Evolutionary conservation across 2,329 filamentous ascomycete genomes (phyloP), one percentile per base, ranked within the genome.

Genomic region (Hypoxylon sp.): DNA sequence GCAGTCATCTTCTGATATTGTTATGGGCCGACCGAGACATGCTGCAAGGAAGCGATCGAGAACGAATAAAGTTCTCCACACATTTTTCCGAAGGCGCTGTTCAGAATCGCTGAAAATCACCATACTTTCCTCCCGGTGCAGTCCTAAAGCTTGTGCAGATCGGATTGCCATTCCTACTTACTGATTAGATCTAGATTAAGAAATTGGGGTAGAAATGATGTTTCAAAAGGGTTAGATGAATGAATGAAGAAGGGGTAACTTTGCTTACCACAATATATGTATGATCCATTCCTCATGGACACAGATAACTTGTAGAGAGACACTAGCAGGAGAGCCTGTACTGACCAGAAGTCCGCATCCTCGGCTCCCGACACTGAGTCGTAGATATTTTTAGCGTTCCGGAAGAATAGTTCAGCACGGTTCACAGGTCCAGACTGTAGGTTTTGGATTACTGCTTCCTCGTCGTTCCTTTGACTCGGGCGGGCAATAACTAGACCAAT

Each of bases 11-110:
- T 91, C 87, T 4, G 85, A 84, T 54, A 92, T 91, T 6, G 87
- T 85, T 1, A 85, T 84, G 0, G 90, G 90, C 8, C 89, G 84
- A 4, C 90, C 90, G 1, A 92, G 80, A 1, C 88, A 88, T 25
- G 88, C 86, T 1, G 89, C 86, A 1, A 91, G 81, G 57, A 91
- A 88, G 14, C 87, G 84, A 73, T 92, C 90, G 6, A 92, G 82
- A 13, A 92, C 82, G 65, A 90, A 91, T 0, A 92, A 78, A 10
- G 88, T 89, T 62, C 86, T 85, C 90, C 89, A 92, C 2, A 91
- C 77, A 54, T 88, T 90, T 30, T 85, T 84, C 35, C 89, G 82
- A 7, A 85, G 77, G 7, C 74, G 77, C 69, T 85, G 81, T 56
- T 88, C 82, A 10, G 83, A 79, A 0, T 75, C 73, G 6, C 77